Evolutionary conservation across 768 basidiomycete species (phyloP).

Genomic region (Crucibulum laeve): DNA sequence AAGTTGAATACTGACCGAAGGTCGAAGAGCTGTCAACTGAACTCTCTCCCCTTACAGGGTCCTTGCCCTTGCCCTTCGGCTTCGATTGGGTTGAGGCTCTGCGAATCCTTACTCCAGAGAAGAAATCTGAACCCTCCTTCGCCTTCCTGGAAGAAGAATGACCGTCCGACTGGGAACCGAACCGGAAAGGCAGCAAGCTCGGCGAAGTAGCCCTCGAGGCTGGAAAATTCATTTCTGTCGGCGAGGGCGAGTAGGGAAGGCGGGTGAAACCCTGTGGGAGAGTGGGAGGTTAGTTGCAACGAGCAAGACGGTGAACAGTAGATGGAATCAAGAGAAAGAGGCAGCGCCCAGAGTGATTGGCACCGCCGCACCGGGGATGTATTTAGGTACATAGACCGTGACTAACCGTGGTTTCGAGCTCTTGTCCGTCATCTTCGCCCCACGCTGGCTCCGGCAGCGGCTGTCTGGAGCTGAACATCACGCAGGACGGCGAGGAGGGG

Average conservation of each 20-base stretch:
- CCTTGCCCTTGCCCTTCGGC: constrained; percentile 26
- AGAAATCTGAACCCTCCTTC: constrained; percentile 6
- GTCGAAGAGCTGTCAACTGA: constrained; percentile 13
- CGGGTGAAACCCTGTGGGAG: constrained; percentile 10
- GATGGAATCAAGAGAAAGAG: constrained; percentile 12
- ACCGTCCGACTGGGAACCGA: constrained; percentile 13
- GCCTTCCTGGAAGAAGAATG: constrained; percentile 11
- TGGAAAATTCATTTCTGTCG: constrained; percentile 13
- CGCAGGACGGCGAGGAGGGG: not conserved
- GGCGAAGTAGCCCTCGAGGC: constrained; percentile 19
- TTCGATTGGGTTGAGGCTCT: constrained; percentile 16
- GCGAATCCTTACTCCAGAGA: constrained; percentile 15
- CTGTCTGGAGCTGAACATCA: not conserved
- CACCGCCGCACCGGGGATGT: not conserved
- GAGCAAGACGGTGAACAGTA: constrained; percentile 11
- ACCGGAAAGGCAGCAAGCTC: constrained; percentile 18
- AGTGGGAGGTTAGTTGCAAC: constrained; percentile 9
- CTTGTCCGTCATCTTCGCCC: no score
- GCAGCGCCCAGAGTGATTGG: constrained; percentile 6
- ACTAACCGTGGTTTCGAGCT: not conserved
- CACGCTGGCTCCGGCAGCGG: not conserved
- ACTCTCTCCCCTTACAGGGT: constrained; percentile 15
- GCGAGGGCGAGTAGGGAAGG: constrained; percentile 14
- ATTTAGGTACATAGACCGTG: not conserved
- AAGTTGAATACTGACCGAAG: constrained; percentile 14